Evolutionary conservation across 176 grass and related monocot genomes (phyloP).

Genomic region (Musa beccarii): DNA sequence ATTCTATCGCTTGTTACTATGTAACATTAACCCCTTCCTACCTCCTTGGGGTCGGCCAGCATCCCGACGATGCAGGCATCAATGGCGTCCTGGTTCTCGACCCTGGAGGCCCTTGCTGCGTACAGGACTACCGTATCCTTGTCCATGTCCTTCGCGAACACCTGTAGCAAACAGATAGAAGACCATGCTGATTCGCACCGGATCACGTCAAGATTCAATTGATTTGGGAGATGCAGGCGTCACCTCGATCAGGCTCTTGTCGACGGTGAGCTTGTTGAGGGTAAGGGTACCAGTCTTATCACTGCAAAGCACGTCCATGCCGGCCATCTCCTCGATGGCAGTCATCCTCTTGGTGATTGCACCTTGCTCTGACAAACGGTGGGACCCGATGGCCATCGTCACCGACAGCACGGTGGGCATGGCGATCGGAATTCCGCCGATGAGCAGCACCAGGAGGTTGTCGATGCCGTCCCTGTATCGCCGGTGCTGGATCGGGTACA

Average conservation of each 20-base stretch:
- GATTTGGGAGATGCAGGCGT: background rate
- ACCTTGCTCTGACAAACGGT: constrained; percentile 71
- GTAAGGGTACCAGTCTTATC: constrained; percentile 93
- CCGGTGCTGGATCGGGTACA: constrained; percentile 23
- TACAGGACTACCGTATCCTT: constrained; percentile 74
- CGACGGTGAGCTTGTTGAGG: constrained; percentile 93
- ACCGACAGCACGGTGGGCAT: constrained; percentile 94
- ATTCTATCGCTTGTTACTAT: background rate
- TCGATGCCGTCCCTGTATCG: constrained; percentile 73
- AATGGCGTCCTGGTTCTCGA: constrained; percentile 96
- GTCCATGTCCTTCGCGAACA: constrained; percentile 59
- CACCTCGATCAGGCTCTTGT: constrained; percentile 69
- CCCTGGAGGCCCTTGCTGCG: constrained; percentile 61
- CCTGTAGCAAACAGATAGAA: constrained; percentile 6
- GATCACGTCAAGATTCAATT: background rate
- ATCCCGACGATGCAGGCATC: constrained; percentile 87
- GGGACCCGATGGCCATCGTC: constrained; percentile 95
- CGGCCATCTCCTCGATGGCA: constrained; percentile 97
- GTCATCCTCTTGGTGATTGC: constrained; percentile 99
- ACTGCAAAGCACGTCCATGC: constrained; percentile 95
- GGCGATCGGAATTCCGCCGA: constrained; percentile 85
- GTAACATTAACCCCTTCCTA: background rate
- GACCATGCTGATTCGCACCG: too few species aligned
- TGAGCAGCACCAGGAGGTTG: constrained; percentile 88
- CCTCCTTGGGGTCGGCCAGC: constrained; percentile 73